phyloP scores from a whole-genome alignment of 257 asterid species.

The Solanum okadae region DNA sequence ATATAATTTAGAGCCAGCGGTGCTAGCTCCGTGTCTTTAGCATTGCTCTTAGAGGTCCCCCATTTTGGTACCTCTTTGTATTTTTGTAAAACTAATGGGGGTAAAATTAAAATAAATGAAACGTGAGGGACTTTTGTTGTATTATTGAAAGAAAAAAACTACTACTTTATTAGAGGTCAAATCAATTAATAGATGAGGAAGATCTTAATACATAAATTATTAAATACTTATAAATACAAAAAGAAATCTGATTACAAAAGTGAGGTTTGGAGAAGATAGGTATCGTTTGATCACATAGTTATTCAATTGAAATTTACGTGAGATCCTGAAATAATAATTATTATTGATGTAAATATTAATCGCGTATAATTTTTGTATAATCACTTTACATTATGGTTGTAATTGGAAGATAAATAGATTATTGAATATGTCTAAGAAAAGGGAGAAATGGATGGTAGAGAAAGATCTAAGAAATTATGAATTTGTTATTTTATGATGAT shows the following conservation, averaged over 20 bases:
- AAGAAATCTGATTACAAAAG: too few species aligned
- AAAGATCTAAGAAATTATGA: not conserved
- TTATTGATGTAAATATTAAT: not conserved
- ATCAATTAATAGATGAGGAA: not conserved
- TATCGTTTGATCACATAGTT: not conserved
- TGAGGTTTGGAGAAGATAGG: not conserved
- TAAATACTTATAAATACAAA: not conserved
- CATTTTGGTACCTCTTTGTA: not conserved
- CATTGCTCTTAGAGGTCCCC: not conserved
- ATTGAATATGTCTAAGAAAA: not conserved
- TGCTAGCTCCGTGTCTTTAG: conserved; percentile 1
- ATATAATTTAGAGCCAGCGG: not conserved
- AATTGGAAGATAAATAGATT: not conserved
- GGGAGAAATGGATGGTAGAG: not conserved
- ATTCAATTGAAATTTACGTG: not conserved
- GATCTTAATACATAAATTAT: not conserved
- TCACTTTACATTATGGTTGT: not conserved
- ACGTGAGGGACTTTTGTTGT: not conserved
- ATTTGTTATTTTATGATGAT: not conserved
- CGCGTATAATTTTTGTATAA: not conserved
- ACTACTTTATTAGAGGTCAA: not conserved
- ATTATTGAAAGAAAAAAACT: not conserved
- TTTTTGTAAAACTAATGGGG: not conserved
- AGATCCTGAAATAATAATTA: not conserved
- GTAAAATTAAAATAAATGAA: not conserved